Evolutionary conservation across 1,139 yeast genomes (phyloP).

Genomic region (Taphrina confusa): DNA sequence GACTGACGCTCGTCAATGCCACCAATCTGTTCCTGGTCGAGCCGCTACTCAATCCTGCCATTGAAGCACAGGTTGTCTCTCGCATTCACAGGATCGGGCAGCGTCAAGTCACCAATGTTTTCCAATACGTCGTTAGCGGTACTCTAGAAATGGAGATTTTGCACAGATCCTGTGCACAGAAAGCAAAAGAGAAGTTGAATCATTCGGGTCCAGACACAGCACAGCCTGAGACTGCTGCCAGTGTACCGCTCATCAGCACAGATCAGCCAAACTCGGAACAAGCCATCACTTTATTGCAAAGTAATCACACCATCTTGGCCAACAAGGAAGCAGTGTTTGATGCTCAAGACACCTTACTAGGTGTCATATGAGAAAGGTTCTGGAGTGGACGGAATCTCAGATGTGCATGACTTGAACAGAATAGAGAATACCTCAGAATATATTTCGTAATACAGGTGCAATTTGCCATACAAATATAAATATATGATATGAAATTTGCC

Average conservation of each 20-base stretch:
- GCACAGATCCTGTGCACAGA: constrained; percentile 43
- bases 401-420: no score
- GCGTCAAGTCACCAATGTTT: constrained; percentile 71
- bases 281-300: not conserved
- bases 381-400: no score
- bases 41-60: constrained; percentile 83
- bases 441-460: no score
- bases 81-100: constrained; percentile 94
- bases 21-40: constrained; percentile 69
- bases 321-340: constrained; percentile 8
- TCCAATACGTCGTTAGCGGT: constrained; percentile 82
- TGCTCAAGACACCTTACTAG: constrained; percentile 2
- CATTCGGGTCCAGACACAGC: no score
- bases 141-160: constrained; percentile 90
- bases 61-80: constrained; percentile 88
- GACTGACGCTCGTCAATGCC: constrained; percentile 85
- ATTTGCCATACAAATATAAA: no score
- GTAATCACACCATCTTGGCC: not conserved
- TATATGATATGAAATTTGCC: no score
- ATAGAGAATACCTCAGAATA: no score
- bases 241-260: not conserved
- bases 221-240: not conserved
- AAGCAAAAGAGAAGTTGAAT: not conserved
- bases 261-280: constrained; percentile 1
- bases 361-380: no score